Evolutionary conservation across 2,329 filamentous ascomycete species (phyloP), one percentile per base, ranked within the genome.

Genomic region (Penicillium sp.): DNA sequence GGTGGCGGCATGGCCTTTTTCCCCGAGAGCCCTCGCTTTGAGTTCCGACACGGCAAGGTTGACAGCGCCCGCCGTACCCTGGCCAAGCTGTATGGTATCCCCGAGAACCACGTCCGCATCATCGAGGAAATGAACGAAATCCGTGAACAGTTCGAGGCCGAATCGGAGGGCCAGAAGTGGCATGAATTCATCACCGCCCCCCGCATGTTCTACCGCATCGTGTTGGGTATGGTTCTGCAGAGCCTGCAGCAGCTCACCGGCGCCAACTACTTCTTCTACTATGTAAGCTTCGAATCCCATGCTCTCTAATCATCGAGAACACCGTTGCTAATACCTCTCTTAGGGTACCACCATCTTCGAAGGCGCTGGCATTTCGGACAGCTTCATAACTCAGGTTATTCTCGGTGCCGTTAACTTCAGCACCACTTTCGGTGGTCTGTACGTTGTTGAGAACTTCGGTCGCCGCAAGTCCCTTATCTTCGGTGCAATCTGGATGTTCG

Each of bases 381-480:
- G 81, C 11, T 85, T 84, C 60, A 72, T 81, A 51, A 84, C 81
- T 0, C 83, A 86, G 63, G 79, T 86, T 59, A 87, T 88, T 48
- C 76, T 87, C 6, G 76, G 76, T 27, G 82, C 82, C 22, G 83
- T 90, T 64, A 90, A 90, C 65, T 85, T 89, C 14, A 78, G 73
- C 47, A 81, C 79, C 60, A 88, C 85, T 3, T 83, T 89, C 51
- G 79, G 79, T 46, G 86, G 85, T 40, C 75, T 90, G 5, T 89
- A 83, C 63, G 78, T 89, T 13, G 85, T 89, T 0, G 85, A 89
- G 67, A 81, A 79, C 61, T 85, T 79, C 54, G 87, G 86, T 30
- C 83, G 88, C 25, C 83, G 88, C 55, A 81, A 81, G 73, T 86
- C 85, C 3, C 76, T 91, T 8, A 81, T 89, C 58, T 65, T 81